phyloP scores from a whole-genome alignment of 495 filamentous ascomycete genomes.

The Corynascus novoguineensis region DNA sequence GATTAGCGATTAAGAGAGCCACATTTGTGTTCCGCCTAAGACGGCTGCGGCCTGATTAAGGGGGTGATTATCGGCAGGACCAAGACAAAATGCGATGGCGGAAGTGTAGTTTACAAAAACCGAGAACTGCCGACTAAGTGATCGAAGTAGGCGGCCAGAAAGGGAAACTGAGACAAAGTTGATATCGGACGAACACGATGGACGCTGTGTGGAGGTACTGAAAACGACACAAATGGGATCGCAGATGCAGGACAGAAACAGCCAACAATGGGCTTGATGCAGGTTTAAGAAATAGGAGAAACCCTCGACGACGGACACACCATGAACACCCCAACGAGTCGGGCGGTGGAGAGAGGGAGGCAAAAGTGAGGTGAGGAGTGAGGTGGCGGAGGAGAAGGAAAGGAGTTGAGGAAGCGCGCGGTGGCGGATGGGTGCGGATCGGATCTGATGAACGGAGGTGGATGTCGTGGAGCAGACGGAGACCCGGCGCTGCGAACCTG shows the following conservation, averaged over 20 bases:
- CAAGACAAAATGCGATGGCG: background rate
- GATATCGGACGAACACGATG: constrained; percentile 3
- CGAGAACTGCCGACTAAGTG: constrained; percentile 5
- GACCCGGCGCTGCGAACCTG: background rate
- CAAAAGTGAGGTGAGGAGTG: background rate
- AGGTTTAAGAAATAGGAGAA: background rate
- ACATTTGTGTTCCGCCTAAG: constrained; percentile 26
- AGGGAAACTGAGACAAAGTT: background rate
- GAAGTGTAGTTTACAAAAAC: background rate
- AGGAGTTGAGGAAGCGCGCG: background rate
- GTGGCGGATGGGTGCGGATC: constrained; percentile 2
- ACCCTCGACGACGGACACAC: constrained; percentile 9
- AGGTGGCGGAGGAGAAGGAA: constrained; percentile 1
- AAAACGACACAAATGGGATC: background rate
- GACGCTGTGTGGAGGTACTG: background rate
- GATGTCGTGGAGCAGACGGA: constrained; percentile 5
- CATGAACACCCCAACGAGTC: constrained; percentile 1
- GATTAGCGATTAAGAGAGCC: constrained; percentile 36
- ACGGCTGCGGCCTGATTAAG: background rate
- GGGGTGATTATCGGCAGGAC: background rate
- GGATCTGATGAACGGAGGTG: constrained; percentile 1
- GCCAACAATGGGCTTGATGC: background rate
- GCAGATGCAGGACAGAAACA: constrained; percentile 1
- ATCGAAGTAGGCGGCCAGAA: background rate
- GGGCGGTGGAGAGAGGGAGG: constrained; percentile 6